phyloP scores from a whole-genome alignment of 495 filamentous ascomycete species.

The Xylaria intraflava region DNA sequence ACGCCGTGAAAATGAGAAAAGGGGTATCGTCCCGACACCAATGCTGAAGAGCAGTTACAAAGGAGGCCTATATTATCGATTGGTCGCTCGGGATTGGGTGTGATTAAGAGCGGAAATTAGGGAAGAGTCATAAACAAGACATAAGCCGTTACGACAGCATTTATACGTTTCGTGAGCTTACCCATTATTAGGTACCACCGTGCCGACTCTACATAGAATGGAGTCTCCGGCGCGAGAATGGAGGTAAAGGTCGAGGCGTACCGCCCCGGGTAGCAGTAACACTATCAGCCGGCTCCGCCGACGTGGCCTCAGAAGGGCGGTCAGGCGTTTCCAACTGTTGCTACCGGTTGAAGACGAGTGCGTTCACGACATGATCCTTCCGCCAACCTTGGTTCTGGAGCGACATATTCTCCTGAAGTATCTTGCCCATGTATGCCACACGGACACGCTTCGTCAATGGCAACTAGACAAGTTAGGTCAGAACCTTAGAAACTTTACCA shows the following conservation, averaged over 20 bases:
- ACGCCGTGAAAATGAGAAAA: slow-evolving; percentile 4
- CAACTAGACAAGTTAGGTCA: slow-evolving; percentile 33
- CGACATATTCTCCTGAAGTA: slow-evolving; percentile 60
- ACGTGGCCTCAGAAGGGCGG: background rate
- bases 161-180: background rate
- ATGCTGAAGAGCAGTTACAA: slow-evolving; percentile 14
- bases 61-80: background rate
- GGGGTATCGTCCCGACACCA: slow-evolving; percentile 22
- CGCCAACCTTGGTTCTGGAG: slow-evolving; percentile 68
- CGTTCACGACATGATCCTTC: slow-evolving; percentile 70
- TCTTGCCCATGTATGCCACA: slow-evolving; percentile 72
- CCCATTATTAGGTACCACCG: background rate
- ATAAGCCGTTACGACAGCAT: background rate
- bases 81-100: background rate
- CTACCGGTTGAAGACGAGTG: slow-evolving; percentile 58
- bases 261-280: background rate
- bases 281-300: background rate
- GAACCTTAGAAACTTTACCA: background rate
- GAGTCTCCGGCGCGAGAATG: too few relatives aligned
- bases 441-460: slow-evolving; percentile 50
- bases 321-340: slow-evolving; percentile 5
- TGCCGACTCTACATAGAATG: background rate
- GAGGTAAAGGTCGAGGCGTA: background rate
- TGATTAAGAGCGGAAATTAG: background rate
- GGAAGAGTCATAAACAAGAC: background rate